Evolutionary conservation across 768 basidiomycete genomes (phyloP), one percentile per base, ranked within the genome.

Genomic region (Leccinum obscurum): DNA sequence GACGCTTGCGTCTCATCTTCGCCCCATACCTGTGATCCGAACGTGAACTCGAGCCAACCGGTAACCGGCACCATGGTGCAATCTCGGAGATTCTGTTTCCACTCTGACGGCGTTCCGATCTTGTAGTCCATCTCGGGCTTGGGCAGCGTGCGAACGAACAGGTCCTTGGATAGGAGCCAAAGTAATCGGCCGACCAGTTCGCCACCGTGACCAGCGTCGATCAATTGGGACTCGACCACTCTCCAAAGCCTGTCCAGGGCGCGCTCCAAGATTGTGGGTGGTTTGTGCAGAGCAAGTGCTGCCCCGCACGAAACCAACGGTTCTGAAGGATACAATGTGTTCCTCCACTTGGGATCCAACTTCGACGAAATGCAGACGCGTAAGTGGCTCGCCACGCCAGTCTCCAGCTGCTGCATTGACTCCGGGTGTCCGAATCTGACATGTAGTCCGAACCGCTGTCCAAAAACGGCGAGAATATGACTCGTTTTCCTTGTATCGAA

Each of bases 241-340:
- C 5, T 26, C 48, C 28, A 46, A 22, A 30, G 51, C 14, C 46
- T 49, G 4, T 1, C 13, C 20, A 58, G 15, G n/a, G 48, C 14
- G n/a, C 17, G 24, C 26, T 28, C 22, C 44, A 46, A 14, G 9
- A 14, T 20, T 28, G 24, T 17, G 30, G 52, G 26, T 7, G 5
- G 6, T n/a, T 3, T 5, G 15, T 58, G 54, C 8, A 60, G 39
- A 26, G 35, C 10, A 26, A 46, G 13, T 8, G 56, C 54, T 1
- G 58, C 56, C 30, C 51, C 44, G 13, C 53, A 61, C 17, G 54
- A 67, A 3, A 60, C n/a, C 14, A 64, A 3, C 1, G 62, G 58
- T 20, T 64, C 60, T 2, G 63, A 62, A 48, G 55, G 60, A 46
- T 60, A 62, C 15, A 44, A 44, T 14, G 60, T 61, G 35, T 55